Conservation (phyloP, 495 filamentous ascomycete genomes). For the Hypomontagnella monticulosa region DNA sequence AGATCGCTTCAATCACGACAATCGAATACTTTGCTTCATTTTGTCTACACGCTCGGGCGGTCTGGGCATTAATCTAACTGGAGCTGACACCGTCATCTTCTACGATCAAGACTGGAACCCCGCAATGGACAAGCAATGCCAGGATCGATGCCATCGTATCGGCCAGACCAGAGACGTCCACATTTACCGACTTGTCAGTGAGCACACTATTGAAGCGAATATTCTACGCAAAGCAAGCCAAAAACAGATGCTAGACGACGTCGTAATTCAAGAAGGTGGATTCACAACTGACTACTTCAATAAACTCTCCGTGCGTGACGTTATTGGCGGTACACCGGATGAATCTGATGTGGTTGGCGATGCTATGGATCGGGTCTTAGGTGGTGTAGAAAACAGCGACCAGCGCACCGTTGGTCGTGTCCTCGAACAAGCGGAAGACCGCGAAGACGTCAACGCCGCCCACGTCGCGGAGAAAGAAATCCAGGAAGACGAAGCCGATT, state of each 20-base stretch:
- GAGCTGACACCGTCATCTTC: slow-evolving; percentile 98
- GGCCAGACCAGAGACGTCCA: slow-evolving; percentile 98
- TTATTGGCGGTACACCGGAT: slow-evolving; percentile 60
- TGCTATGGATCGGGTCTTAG: slow-evolving; percentile 89
- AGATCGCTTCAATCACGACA: slow-evolving; percentile 95
- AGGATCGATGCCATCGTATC: slow-evolving; percentile 97
- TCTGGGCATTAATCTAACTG: slow-evolving; percentile 94
- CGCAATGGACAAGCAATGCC: slow-evolving; percentile 99
- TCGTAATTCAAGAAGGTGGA: slow-evolving; percentile 97
- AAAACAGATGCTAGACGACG: slow-evolving; percentile 96
- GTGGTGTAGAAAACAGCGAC: slow-evolving; percentile 60
- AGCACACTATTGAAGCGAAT: slow-evolving; percentile 98
- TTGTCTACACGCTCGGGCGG: slow-evolving; percentile 94
- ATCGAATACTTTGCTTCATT: slow-evolving; percentile 92
- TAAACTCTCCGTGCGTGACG: slow-evolving; percentile 75
- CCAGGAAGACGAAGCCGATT: slow-evolving; percentile 88
- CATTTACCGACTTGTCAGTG: slow-evolving; percentile 96
- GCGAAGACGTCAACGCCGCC: slow-evolving; percentile 89
- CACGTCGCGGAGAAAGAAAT: slow-evolving; percentile 89
- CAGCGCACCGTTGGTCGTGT: slow-evolving; percentile 64
- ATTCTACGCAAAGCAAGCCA: slow-evolving; percentile 96
- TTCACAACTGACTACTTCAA: slow-evolving; percentile 99
- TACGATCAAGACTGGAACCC: slow-evolving; percentile 99
- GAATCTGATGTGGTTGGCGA: slow-evolving; percentile 66
- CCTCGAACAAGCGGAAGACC: slow-evolving; percentile 89